Evolutionary conservation across 78 protist genomes (phyloP).

Genomic region (Isochrysis galbana): DNA sequence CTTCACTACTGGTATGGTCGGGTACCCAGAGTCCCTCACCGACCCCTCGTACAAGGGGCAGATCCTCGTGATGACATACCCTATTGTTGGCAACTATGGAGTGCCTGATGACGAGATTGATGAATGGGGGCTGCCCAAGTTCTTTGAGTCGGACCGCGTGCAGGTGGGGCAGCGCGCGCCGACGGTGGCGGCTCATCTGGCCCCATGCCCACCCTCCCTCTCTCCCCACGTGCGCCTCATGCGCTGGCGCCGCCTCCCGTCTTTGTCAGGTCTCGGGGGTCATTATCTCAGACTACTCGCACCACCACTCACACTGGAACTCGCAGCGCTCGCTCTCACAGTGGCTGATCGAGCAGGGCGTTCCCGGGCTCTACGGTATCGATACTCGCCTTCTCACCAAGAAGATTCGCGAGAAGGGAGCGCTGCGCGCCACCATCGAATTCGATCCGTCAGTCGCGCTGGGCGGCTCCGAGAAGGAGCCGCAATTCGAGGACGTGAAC

Average conservation of each 20-base stretch:
- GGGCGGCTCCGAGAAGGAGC: background rate
- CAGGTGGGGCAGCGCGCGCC: too few species aligned
- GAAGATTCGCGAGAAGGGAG: conserved; percentile 63
- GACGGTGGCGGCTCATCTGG: too few species aligned
- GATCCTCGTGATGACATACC: conserved; percentile 90
- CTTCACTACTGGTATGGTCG: conserved; percentile 96
- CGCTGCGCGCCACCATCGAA: background rate
- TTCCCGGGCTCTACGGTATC: conserved; percentile 90
- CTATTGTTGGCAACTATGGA: conserved; percentile 93
- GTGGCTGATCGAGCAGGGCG: conserved; percentile 73
- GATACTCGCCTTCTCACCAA: conserved; percentile 93
- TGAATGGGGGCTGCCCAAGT: conserved; percentile 65
- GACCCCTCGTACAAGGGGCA: conserved; percentile 95
- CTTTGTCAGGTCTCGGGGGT: conserved; percentile 68
- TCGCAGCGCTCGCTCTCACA: conserved; percentile 73
- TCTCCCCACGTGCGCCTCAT: background rate
- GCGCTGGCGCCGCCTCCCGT: background rate
- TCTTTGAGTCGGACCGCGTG: conserved; percentile 72
- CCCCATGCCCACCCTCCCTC: too few species aligned
- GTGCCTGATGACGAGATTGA: conserved; percentile 73
- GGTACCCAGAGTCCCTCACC: conserved; percentile 91
- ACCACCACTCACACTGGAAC: conserved; percentile 87
- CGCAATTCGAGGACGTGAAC: conserved; percentile 57
- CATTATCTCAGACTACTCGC: conserved; percentile 81
- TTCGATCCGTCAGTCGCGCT: background rate